phyloP scores from a whole-genome alignment of 768 basidiomycete genomes.

The Suillus subalutaceus region DNA sequence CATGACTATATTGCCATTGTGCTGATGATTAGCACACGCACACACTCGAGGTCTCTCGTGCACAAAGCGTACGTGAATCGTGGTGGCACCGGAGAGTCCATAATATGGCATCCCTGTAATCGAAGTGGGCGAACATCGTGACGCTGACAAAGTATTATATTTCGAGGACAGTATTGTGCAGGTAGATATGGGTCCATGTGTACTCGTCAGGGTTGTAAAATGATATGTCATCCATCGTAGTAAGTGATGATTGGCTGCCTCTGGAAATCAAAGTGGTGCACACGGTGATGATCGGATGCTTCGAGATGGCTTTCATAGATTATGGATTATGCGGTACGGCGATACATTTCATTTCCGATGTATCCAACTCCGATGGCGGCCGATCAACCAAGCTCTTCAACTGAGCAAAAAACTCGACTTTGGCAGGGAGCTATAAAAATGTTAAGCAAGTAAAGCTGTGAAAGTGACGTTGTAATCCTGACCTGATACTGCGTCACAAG shows the following conservation, averaged over 20 bases:
- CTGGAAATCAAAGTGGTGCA: background rate
- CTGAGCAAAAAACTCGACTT: constrained; percentile 43
- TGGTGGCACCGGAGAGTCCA: background rate
- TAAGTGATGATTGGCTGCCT: background rate
- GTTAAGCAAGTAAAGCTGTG: background rate
- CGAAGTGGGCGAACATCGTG: background rate
- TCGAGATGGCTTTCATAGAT: background rate
- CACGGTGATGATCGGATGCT: background rate
- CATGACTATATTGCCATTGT: background rate
- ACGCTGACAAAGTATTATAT: background rate
- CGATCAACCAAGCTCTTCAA: constrained; percentile 34
- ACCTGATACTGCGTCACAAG: constrained; percentile 76
- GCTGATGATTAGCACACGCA: background rate
- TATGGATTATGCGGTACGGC: background rate
- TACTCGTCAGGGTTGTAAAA: background rate
- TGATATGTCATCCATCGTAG: background rate
- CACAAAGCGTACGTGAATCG: background rate
- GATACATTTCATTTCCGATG: constrained; percentile 12
- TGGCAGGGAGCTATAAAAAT: constrained; percentile 43
- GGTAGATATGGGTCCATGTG: background rate
- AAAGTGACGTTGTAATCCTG: constrained; percentile 18
- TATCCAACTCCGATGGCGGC: constrained; percentile 16
- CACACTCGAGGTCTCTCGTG: background rate
- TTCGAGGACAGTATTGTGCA: background rate
- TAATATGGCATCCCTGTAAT: background rate